phyloP scores from a whole-genome alignment of 345 rosid species.

The Populus deltoides region DNA sequence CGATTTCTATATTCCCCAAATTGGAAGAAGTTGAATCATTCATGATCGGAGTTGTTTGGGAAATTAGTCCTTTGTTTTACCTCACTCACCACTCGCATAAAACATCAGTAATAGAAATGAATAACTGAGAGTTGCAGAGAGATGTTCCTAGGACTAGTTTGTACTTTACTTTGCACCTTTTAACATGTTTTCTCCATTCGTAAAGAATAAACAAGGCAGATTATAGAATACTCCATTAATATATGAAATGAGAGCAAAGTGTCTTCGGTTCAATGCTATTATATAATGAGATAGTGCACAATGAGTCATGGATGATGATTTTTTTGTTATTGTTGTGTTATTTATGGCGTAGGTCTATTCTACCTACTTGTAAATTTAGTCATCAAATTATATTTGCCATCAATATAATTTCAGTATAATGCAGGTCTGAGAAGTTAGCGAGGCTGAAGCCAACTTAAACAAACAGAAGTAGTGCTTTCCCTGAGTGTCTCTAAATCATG shows the following conservation, averaged over 20 bases:
- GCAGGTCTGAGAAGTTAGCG: constrained; percentile 18
- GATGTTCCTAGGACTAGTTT: not conserved
- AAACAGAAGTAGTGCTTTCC: not conserved
- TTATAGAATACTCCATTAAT: not conserved
- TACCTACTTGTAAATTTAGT: not conserved
- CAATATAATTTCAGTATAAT: not conserved
- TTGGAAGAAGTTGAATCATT: no score
- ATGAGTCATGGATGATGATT: not conserved
- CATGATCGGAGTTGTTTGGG: not conserved
- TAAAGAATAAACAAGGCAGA: no score
- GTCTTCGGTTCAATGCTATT: not conserved
- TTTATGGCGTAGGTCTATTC: not conserved
- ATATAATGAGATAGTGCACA: not conserved
- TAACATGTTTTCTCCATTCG: no score
- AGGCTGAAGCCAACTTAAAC: not conserved
- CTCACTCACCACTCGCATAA: not conserved
- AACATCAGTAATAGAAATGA: not conserved
- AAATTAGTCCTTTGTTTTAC: not conserved
- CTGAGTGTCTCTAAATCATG: not conserved
- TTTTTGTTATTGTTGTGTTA: not conserved
- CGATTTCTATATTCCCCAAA: no score
- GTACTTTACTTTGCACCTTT: no score
- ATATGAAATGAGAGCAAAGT: not conserved
- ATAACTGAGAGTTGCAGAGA: not conserved
- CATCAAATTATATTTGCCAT: constrained; percentile 2